phyloP scores from a whole-genome alignment of 1,284 basidiomycete species.

The Abortiporus biennis region DNA sequence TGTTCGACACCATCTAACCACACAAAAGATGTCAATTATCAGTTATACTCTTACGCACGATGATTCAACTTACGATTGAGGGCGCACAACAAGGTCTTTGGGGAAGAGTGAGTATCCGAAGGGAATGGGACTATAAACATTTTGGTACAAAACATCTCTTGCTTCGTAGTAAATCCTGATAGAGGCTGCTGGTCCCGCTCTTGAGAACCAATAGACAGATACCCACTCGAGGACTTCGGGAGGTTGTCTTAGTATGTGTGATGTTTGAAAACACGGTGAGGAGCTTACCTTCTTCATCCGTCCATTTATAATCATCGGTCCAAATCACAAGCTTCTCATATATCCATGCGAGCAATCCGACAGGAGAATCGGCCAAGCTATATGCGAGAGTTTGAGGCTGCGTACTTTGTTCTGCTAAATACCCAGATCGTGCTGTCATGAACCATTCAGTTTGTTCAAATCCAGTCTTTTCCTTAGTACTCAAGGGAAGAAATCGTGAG shows the following conservation, averaged over 20 bases:
- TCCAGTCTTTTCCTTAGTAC: not conserved
- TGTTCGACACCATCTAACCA: slow-evolving; percentile 12
- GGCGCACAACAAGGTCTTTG: slow-evolving; percentile 30
- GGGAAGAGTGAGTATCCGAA: slow-evolving; percentile 40
- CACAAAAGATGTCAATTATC: slow-evolving; percentile 1
- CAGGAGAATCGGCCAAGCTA: slow-evolving; percentile 49
- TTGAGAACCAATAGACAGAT: slow-evolving; percentile 54
- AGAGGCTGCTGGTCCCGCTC: slow-evolving; percentile 46
- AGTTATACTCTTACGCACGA: not conserved
- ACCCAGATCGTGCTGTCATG: slow-evolving; percentile 24
- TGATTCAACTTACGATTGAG: slow-evolving; percentile 27
- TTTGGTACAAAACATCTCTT: slow-evolving; percentile 9
- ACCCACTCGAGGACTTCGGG: slow-evolving; percentile 51
- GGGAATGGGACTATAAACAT: slow-evolving; percentile 23
- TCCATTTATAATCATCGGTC: slow-evolving; percentile 45
- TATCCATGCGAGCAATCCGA: slow-evolving; percentile 50
- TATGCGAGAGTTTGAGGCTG: slow-evolving; percentile 57
- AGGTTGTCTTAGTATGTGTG: not conserved
- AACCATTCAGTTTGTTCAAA: not conserved
- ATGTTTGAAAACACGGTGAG: slow-evolving; percentile 10
- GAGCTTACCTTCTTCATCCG: slow-evolving; percentile 39
- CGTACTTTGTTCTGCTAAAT: slow-evolving; percentile 36
- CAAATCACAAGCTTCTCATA: no score
- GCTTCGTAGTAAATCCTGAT: slow-evolving; percentile 49
- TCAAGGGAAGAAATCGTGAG: no score